Conservation (phyloP, 2,329 filamentous ascomycete genomes). For the Aspergillus luchuensis region DNA sequence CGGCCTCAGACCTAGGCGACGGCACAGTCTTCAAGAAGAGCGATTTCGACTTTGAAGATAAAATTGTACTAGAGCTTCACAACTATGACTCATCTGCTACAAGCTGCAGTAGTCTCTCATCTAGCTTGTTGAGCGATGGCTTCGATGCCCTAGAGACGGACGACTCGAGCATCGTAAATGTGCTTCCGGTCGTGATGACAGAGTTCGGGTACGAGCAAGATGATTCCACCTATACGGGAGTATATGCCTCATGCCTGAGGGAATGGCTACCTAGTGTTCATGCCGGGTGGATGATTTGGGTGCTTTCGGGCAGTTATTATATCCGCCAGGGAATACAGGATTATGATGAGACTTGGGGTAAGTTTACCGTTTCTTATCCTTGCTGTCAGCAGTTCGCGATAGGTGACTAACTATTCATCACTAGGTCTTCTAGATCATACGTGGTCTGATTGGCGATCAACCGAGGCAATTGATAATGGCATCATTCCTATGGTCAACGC, state of each 20-base stretch:
- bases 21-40: slow-evolving; percentile 41
- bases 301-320: slow-evolving; percentile 62
- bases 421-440: slow-evolving; percentile 55
- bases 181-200: slow-evolving; percentile 45
- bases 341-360: slow-evolving; percentile 58
- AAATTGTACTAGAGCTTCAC: slow-evolving; percentile 53
- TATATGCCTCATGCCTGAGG: slow-evolving; percentile 58
- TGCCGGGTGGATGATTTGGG: slow-evolving; percentile 62
- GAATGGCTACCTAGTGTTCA: slow-evolving; percentile 52
- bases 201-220: slow-evolving; percentile 55
- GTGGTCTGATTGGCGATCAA: slow-evolving; percentile 55
- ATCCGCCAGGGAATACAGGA: slow-evolving; percentile 56
- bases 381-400: background rate
- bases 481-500: slow-evolving; percentile 15
- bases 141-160: slow-evolving; percentile 45
- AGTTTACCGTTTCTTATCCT: slow-evolving; percentile 8
- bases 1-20: slow-evolving; percentile 36
- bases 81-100: slow-evolving; percentile 48
- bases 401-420: background rate
- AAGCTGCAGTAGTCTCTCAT: slow-evolving; percentile 40
- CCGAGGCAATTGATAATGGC: slow-evolving; percentile 20
- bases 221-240: slow-evolving; percentile 47
- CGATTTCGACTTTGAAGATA: slow-evolving; percentile 45
- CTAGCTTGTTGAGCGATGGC: slow-evolving; percentile 41
- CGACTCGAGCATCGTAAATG: slow-evolving; percentile 35